Evolutionary conservation across 352 stramenopile species (phyloP), one percentile per base, ranked within the genome.

Genomic region (Phytopythium delawarense): DNA sequence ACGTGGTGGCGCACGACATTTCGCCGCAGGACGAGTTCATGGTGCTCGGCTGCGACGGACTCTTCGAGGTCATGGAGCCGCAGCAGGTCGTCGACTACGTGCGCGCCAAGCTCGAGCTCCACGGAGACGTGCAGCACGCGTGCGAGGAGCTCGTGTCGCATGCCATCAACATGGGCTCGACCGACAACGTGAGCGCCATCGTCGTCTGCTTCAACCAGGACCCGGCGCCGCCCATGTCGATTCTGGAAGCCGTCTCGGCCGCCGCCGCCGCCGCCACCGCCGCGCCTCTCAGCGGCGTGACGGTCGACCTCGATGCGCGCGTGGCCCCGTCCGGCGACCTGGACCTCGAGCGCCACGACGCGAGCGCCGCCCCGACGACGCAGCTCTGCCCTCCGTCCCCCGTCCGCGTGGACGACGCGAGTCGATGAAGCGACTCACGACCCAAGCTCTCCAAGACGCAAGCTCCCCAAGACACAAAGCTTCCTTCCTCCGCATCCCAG

Each of bases 1-100:
- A 96, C 32, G 52, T 96, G 16, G 71, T 88, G 6, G 65, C 84
- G 30, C 74, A 86, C 46, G 61, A 75, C 21, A 73, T 91, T 21
- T 69, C 69, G 6, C 61, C 66, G 11, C 70, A 87, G 18, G 85
- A 94, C 61, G 84, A 94, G 63, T 96, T 96, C 40, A 69, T 94
- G 44, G 79, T 96, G 15, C 66, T 96, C 15, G 87, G 79, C 44
- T 93, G 87, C 62, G 87, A 96, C 62, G 87, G 87, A 25, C 72
- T 96, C 7, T 96, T 91, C 66, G 87, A 96, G 63, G 85, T 96
- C 61, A 92, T 96, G 79, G 58, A 76, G 44, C 82, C 81, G 18
- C 84, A 94, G 70, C 73, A 88, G 23, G 85, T 92, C 4, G 85
- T 92, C 28, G 84, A 93, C 70, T 96, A 92, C 65, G 82, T 96